Percentiles rank a stretch among this genome's conserved stretches.
Conservation (phyloP, 176 grass and related monocot genomes). For the Triticum aestivum region IWGSC_CS_RefSeq_v2.1 NC_057807.1:153462348-153462847, state of each 20-base stretch:
- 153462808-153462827: not conserved
- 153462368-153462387: not conserved
- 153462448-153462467: slow-evolving; percentile 81
- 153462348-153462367: not conserved
- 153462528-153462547: slow-evolving; percentile 97
- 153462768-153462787: not conserved
- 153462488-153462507: slow-evolving; percentile 99
- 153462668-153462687: slow-evolving; percentile 49
- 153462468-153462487: slow-evolving; percentile 96
- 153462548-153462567: slow-evolving; percentile 95
- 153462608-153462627: slow-evolving; percentile 88
- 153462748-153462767: not conserved
- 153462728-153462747: not conserved
- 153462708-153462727: slow-evolving; percentile 9
- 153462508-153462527: slow-evolving; percentile 94
- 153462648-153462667: slow-evolving; percentile 85
- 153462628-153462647: slow-evolving; percentile 97
- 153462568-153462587: slow-evolving; percentile 95
- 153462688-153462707: slow-evolving; percentile 7
- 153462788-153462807: not conserved
- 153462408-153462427: slow-evolving; percentile 58
- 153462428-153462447: slow-evolving; percentile 91
- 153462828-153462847: not conserved
- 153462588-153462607: slow-evolving; percentile 89
- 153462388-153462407: slow-evolving; percentile 14